These are phyloP conservation scores for Neurospora cerealis DNA, from an alignment of 495 filamentous ascomycete genomes.

Conservation along the genomic window DNA sequence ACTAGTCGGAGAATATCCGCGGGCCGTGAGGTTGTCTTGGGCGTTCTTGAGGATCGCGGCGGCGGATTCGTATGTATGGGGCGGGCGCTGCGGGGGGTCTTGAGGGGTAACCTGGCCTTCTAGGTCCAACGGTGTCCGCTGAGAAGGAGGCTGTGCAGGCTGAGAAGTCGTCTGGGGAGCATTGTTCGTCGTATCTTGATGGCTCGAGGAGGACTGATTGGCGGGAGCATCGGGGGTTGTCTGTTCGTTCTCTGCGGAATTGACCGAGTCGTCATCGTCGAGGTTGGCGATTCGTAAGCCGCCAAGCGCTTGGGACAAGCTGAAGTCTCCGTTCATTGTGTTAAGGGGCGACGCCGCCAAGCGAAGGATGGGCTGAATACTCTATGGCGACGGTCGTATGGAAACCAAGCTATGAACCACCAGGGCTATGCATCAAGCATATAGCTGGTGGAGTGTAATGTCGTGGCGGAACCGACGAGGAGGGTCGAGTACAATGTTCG, in stretches of 20 bases:
- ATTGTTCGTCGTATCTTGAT: not conserved
- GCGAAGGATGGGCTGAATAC: not conserved
- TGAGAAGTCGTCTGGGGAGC: not conserved
- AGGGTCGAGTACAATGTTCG: not conserved
- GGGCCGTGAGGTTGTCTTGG: constrained; percentile 21
- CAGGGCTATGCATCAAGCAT: not conserved
- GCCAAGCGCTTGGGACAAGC: constrained; percentile 83
- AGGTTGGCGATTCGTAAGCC: constrained; percentile 97
- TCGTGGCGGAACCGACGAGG: not conserved
- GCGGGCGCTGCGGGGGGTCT: constrained; percentile 22
- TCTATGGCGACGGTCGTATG: not conserved
- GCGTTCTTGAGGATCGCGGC: constrained; percentile 24
- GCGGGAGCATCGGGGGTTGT: constrained; percentile 15
- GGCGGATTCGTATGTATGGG: constrained; percentile 28
- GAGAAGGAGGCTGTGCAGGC: constrained; percentile 1
- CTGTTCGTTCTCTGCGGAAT: constrained; percentile 33
- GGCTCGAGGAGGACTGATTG: constrained; percentile 4
- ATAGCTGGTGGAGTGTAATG: not conserved
- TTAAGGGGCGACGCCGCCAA: constrained; percentile 4
- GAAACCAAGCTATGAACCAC: not conserved
- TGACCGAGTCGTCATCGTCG: constrained; percentile 62
- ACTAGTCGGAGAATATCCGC: constrained; percentile 4
- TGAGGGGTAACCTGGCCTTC: constrained; percentile 12
- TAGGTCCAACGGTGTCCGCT: constrained; percentile 1
- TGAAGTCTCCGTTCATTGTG: constrained; percentile 84